Conservation (phyloP, 371 early-diverging fungal genomes). For the Syncephalastrum sp. region DNA sequence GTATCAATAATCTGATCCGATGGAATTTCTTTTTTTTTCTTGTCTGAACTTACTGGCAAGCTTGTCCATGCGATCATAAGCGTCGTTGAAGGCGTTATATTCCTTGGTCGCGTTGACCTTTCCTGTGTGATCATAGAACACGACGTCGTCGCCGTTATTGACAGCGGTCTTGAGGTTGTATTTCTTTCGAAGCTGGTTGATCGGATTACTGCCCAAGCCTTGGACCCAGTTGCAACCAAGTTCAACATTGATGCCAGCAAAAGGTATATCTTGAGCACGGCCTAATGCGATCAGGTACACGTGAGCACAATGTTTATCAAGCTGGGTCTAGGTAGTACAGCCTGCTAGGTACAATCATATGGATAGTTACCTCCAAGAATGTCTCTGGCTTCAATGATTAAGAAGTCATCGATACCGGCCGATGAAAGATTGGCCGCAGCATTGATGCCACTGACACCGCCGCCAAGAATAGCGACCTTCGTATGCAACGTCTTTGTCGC, state of each 20-base stretch:
- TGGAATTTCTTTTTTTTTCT: not conserved
- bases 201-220: conserved; percentile 46
- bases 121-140: conserved; percentile 30
- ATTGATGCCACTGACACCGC: conserved; percentile 49
- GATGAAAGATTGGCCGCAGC: conserved; percentile 42
- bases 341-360: not conserved
- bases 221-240: conserved; percentile 54
- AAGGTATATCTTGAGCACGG: conserved; percentile 38
- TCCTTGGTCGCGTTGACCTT: conserved; percentile 23
- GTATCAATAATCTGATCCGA: not conserved
- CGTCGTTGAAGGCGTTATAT: conserved; percentile 19
- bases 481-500: conserved; percentile 20
- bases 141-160: conserved; percentile 34
- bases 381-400: conserved; percentile 46
- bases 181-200: conserved; percentile 38
- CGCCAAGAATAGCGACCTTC: conserved; percentile 49
- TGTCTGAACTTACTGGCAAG: conserved; percentile 22
- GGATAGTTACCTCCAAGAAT: conserved; percentile 31
- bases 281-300: conserved; percentile 16
- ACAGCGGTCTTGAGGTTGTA: conserved; percentile 26
- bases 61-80: conserved; percentile 24
- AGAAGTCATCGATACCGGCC: conserved; percentile 36
- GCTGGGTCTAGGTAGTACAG: not conserved
- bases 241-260: conserved; percentile 38
- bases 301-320: not conserved